These are phyloP conservation scores for Fusarium begoniae DNA, from an alignment of 2,329 filamentous ascomycete species.

Conservation along the genomic window DNA sequence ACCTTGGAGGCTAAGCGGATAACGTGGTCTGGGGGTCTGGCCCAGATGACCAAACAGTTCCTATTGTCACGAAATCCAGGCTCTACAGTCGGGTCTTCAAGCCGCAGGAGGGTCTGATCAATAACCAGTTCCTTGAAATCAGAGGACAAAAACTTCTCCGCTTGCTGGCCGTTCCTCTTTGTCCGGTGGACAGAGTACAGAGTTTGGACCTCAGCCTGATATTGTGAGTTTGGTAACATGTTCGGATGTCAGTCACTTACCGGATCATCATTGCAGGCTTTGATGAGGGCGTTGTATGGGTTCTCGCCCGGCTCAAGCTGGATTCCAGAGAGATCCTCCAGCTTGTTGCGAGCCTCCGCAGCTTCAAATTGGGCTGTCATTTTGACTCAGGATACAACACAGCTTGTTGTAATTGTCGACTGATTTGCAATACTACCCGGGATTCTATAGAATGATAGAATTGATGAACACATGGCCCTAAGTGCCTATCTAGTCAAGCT, in stretches of 20 bases:
- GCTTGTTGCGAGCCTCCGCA: slow-evolving; percentile 57
- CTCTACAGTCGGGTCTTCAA: slow-evolving; percentile 71
- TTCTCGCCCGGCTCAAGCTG: slow-evolving; percentile 67
- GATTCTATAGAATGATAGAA: neutral
- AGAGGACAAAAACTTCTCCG: slow-evolving; percentile 73
- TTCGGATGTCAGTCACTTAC: slow-evolving; percentile 56
- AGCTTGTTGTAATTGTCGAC: neutral
- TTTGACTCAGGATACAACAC: neutral
- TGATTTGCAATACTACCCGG: neutral
- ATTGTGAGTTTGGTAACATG: neutral
- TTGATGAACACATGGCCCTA: neutral
- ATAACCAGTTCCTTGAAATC: slow-evolving; percentile 77
- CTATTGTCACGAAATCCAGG: slow-evolving; percentile 78
- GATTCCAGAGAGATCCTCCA: slow-evolving; percentile 65
- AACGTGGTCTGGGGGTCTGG: slow-evolving; percentile 78
- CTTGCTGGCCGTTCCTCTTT: slow-evolving; percentile 80
- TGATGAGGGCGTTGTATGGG: slow-evolving; percentile 79
- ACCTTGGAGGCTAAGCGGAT: slow-evolving; percentile 72
- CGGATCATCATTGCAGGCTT: slow-evolving; percentile 70
- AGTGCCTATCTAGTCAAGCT: neutral
- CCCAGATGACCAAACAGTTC: slow-evolving; percentile 89
- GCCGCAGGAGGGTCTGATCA: slow-evolving; percentile 77
- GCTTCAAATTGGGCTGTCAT: slow-evolving; percentile 35
- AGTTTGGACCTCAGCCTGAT: slow-evolving; percentile 71
- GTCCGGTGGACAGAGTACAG: slow-evolving; percentile 79